Conservation (phyloP, 768 basidiomycete species). For the Pleurotus pulmonarius region DNA sequence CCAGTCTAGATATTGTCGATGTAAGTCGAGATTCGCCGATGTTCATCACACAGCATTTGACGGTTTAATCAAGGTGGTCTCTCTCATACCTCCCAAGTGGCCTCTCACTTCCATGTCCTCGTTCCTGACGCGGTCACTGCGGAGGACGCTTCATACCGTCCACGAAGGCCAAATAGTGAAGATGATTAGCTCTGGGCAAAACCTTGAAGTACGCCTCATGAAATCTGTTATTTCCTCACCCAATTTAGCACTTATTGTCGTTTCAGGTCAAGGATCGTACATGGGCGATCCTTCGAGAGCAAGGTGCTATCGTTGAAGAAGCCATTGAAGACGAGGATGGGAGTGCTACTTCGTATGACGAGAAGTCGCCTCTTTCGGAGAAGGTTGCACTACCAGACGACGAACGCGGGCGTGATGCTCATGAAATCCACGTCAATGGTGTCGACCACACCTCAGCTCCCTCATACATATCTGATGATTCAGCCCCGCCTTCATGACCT, state of each 20-base stretch:
- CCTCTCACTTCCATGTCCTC: conserved; percentile 66
- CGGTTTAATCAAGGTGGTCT: conserved; percentile 44
- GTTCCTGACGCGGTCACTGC: conserved; percentile 77
- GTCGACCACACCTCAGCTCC: not conserved
- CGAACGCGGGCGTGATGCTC: conserved; percentile 18
- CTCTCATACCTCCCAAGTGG: conserved; percentile 72
- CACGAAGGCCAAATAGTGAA: conserved; percentile 78
- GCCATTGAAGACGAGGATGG: conserved; percentile 31
- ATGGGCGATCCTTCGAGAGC: conserved; percentile 54
- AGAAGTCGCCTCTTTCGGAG: conserved; percentile 39
- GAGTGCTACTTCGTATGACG: conserved; percentile 33
- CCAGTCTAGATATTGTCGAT: conserved; percentile 73
- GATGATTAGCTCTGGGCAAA: conserved; percentile 74
- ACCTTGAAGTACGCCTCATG: conserved; percentile 52
- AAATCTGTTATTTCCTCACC: not conserved
- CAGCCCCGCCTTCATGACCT: not conserved
- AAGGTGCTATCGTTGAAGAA: conserved; percentile 69
- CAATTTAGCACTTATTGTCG: no score
- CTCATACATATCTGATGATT: not conserved
- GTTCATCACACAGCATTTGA: not conserved
- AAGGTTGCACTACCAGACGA: conserved; percentile 32
- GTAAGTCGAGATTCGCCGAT: conserved; percentile 39
- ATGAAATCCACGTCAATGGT: conserved; percentile 2
- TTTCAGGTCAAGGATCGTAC: conserved; percentile 54
- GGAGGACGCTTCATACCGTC: conserved; percentile 64